These are phyloP conservation scores for Pseudocohnilembus persalinus DNA, from an alignment of 169 alveolate species.

Conservation along the genomic window DNA sequence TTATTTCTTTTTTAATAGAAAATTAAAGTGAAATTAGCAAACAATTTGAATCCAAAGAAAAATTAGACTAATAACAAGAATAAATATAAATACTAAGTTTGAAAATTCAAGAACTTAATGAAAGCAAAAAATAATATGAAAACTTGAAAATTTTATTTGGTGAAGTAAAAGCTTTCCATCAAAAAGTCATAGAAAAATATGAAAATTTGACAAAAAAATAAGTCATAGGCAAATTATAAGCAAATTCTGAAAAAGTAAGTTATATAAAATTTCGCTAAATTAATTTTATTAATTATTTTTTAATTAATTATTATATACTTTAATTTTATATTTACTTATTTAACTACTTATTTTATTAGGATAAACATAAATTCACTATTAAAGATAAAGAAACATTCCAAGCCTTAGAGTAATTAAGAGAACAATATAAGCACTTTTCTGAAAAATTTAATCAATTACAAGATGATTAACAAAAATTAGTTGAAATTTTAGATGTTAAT, in stretches of 20 bases:
- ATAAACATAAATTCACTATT: not conserved
- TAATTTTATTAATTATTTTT: no score
- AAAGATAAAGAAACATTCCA: not conserved
- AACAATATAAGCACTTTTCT: no score
- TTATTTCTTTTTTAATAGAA: not conserved
- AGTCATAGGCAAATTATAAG: not conserved
- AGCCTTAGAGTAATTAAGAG: not conserved
- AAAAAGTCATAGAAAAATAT: no score
- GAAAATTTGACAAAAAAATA: not conserved
- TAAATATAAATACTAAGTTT: no score
- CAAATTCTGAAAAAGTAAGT: not conserved
- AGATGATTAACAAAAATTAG: not conserved
- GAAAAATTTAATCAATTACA: not conserved
- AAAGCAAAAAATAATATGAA: not conserved
- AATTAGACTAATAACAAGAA: not conserved
- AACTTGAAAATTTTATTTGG: not conserved
- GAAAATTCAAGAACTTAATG: not conserved
- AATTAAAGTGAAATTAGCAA: not conserved
- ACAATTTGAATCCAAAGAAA: not conserved
- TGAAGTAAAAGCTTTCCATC: not conserved
- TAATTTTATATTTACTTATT: no score
- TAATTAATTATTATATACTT: no score
- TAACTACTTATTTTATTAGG: not conserved
- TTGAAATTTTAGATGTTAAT: not conserved
- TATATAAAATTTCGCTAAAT: no score